A percentile compares a stretch with the other conserved stretches of the same genome.
Evolutionary conservation across 2,329 filamentous ascomycete species (phyloP).

Genomic region (Cadophora gregata): DNA sequence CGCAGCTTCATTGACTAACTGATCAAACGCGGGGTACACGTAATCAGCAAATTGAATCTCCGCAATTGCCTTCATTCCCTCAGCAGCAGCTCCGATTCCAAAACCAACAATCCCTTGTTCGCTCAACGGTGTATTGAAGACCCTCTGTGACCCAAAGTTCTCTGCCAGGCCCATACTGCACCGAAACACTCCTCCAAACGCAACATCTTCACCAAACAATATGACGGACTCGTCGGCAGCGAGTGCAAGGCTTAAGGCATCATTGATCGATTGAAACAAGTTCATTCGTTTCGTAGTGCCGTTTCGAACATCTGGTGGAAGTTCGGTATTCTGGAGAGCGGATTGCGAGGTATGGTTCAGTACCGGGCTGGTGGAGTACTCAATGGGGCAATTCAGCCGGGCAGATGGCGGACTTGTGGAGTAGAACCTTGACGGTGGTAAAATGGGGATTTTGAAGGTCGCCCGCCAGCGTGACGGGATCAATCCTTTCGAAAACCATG

Average conservation of each 20-base stretch:
- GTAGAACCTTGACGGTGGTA: conserved; percentile 33
- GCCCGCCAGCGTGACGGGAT: conserved; percentile 21
- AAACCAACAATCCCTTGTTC: conserved; percentile 97
- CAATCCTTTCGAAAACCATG: conserved; percentile 20
- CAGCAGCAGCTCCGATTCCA: conserved; percentile 85
- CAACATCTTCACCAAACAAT: conserved; percentile 95
- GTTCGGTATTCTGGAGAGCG: conserved; percentile 73
- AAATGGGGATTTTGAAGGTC: conserved; percentile 9
- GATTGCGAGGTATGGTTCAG: conserved; percentile 80
- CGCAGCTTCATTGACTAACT: conserved; percentile 78
- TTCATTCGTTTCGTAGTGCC: conserved; percentile 86
- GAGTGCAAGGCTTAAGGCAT: conserved; percentile 82
- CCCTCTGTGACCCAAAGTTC: conserved; percentile 83
- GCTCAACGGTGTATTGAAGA: conserved; percentile 95
- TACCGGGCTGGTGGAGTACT: conserved; percentile 83
- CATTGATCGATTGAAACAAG: conserved; percentile 92
- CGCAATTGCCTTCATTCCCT: conserved; percentile 90
- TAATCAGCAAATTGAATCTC: conserved; percentile 87
- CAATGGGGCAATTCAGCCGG: conserved; percentile 81
- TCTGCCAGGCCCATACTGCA: conserved; percentile 91
- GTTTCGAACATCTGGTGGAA: conserved; percentile 68
- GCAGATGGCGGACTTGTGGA: conserved; percentile 57
- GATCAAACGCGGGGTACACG: conserved; percentile 78
- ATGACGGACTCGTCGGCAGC: conserved; percentile 84
- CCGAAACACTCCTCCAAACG: conserved; percentile 95